Evolutionary conservation across 164 flowering plant genomes (phyloP), one percentile per base, ranked within the genome.

Genomic region (Tetrastigma voinierianum): DNA sequence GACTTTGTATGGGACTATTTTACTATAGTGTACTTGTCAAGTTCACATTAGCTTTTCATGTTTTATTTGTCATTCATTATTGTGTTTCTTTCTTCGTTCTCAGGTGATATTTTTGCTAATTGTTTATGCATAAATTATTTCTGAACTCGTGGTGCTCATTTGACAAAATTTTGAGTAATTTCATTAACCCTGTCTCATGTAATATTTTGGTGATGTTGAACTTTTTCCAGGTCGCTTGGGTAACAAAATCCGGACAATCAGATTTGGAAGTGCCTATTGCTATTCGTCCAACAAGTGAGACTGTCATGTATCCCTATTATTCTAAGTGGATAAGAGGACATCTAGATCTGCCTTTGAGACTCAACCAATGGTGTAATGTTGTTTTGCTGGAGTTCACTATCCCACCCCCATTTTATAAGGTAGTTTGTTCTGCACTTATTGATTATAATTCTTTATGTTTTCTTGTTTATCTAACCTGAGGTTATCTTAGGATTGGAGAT

Each of bases 401-500:
- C 99, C 99, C 15, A 96, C 97, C 43, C 99, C 99, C 64, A n/a
- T n/a, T 96, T 96, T 78, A 96, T 96, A 71, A 83, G 97, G 99
- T 93, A 78, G 12, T 62, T 18, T 13, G 12, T 15, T 52, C 14
- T 44, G 17, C 9, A 25, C 14, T 16, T 14, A 8, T 45, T 18
- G n/a, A n/a, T 43, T 19, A 45, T 47, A 20, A 7, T 2, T 57
- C 44, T n/a, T n/a, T 68, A 9, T 23, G 44, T 18, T 53, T 51
- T 49, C 1, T 44, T 55, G 44, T 24, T 55, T 40, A 18, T 10
- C 20, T 55, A 21, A 32, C 40, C 40, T 32, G 40, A 32, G 40
- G 40, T 12, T 14, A 49, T 20, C 43, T 32, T 20, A 19, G 13
- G 15, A 18, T 49, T 47, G 9, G 40, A 4, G n/a, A 32, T 32